Evolutionary conservation across 352 stramenopile species (phyloP), one percentile per base, ranked within the genome.

Genomic region (Globisporangium abappressorium): DNA sequence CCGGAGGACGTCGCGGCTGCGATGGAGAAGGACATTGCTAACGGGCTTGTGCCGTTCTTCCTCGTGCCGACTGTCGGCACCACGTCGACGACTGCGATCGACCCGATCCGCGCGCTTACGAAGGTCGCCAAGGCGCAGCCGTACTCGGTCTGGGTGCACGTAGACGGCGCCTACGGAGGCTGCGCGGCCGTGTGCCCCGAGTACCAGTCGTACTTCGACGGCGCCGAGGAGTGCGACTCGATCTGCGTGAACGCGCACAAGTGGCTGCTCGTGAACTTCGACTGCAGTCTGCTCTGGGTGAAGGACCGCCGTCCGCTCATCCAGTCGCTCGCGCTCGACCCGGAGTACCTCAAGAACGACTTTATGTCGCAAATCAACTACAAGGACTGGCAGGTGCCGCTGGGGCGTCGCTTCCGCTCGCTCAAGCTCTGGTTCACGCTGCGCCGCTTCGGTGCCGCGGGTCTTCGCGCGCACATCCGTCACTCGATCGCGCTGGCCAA

Each of bases 161-260:
- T 87, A 72, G 49, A 89, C 78, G 20, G 77, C 77, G 26, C 81
- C 82, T 8, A 79, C 92, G 20, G 85, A 92, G 59, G 81, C 72
- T 54, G 82, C 82, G 7, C 65, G 70, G 15, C 65, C 89, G 14
- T 86, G 81, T 28, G 74, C 38, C 38, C 38, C 5, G 38, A 47
- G 38, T 47, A 47, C 38, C 38, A 78, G 22, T 51, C 69, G 36
- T 85, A 78, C 77, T 34, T 91, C 34, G 65, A 81, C 43, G 85
- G 83, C 18, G 69, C 77, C 11, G 83, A 93, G 68, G 72, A 81
- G 26, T 81, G 77, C 33, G 82, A 93, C 69, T 92, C 80, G 30
- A 71, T 93, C 69, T 83, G 82, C 57, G 70, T 90, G 64, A 93
- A 93, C 68, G 78, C 76, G 49, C 84, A 91, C 80, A 93, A 93